These are phyloP conservation scores for Irpex rosettiformis DNA, from an alignment of 1,284 basidiomycete genomes.

Conservation along the genomic window DNA sequence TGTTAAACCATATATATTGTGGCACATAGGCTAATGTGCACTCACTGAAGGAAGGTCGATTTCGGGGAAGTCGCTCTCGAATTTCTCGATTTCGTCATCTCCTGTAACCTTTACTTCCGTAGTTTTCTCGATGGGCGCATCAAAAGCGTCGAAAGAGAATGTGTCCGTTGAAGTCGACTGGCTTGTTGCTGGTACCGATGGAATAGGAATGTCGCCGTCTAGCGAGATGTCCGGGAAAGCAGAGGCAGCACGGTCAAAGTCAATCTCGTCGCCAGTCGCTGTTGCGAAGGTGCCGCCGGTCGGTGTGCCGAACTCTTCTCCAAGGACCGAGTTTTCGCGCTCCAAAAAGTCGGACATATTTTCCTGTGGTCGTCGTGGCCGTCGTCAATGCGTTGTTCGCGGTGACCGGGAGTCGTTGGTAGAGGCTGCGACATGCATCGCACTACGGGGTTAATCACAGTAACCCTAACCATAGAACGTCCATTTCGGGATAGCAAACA, in stretches of 20 bases:
- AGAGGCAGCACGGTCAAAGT: constrained; percentile 74
- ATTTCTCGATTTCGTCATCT: constrained; percentile 85
- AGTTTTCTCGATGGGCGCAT: constrained; percentile 38
- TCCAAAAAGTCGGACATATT: constrained; percentile 33
- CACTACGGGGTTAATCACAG: neutral
- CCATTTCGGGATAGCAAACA: constrained; percentile 4
- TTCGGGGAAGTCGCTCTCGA: constrained; percentile 90
- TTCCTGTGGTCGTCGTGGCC: neutral
- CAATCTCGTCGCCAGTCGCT: constrained; percentile 49
- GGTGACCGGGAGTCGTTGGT: neutral
- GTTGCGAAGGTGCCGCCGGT: constrained; percentile 27
- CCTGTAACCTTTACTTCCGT: constrained; percentile 78
- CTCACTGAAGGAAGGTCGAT: constrained; percentile 61
- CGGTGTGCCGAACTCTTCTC: constrained; percentile 29
- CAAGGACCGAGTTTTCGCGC: constrained; percentile 33
- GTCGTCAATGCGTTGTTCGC: constrained; percentile 8
- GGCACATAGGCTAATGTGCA: no score
- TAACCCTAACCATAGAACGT: constrained; percentile 3
- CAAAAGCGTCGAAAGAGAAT: constrained; percentile 69
- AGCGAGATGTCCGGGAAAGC: constrained; percentile 86
- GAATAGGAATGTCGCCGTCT: constrained; percentile 58
- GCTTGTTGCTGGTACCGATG: constrained; percentile 30
- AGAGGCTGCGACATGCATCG: constrained; percentile 1
- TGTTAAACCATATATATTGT: constrained; percentile 10
- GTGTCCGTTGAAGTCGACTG: constrained; percentile 28